Conservation (phyloP, 768 basidiomycete genomes). For the Crepidotus variabilis region DNA sequence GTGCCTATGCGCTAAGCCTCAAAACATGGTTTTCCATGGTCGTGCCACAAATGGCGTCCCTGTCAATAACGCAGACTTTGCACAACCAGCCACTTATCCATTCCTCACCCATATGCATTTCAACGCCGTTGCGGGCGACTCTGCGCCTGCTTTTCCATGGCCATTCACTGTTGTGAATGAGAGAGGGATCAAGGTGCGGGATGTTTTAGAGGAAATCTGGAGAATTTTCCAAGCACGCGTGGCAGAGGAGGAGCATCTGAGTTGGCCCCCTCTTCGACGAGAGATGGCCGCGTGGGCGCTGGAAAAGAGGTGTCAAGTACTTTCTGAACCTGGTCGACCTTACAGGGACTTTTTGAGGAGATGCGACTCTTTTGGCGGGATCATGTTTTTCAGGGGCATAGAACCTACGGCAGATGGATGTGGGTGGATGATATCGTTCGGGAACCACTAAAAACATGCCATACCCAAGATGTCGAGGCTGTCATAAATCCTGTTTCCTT, state of each 20-base stretch:
- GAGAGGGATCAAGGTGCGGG: slow-evolving; percentile 43
- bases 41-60: slow-evolving; percentile 25
- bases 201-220: slow-evolving; percentile 46
- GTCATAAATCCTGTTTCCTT: too few species aligned
- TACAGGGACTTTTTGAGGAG: slow-evolving; percentile 25
- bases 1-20: slow-evolving; percentile 34
- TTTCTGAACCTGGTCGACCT: slow-evolving; percentile 3
- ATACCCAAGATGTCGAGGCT: too few species aligned
- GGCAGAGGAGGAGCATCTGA: slow-evolving; percentile 28
- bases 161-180: slow-evolving; percentile 46
- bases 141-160: slow-evolving; percentile 49
- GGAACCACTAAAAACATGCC: slow-evolving; percentile 14
- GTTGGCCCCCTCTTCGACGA: slow-evolving; percentile 30
- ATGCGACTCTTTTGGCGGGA: slow-evolving; percentile 47
- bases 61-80: slow-evolving; percentile 30
- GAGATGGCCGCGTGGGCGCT: slow-evolving; percentile 28
- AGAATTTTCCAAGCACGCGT: slow-evolving; percentile 40
- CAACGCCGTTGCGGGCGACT: slow-evolving; percentile 47
- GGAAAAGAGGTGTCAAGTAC: slow-evolving; percentile 18
- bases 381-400: slow-evolving; percentile 48
- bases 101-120: slow-evolving; percentile 56
- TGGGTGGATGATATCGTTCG: slow-evolving; percentile 37
- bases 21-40: slow-evolving; percentile 24
- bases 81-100: slow-evolving; percentile 66
- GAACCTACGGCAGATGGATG: slow-evolving; percentile 45